A percentile compares a stretch with the other conserved stretches of the same genome.
These are phyloP conservation scores for Starmerella gropengiesseri DNA, from an alignment of 805 yeast genomes.

Conservation along the genomic window DNA sequence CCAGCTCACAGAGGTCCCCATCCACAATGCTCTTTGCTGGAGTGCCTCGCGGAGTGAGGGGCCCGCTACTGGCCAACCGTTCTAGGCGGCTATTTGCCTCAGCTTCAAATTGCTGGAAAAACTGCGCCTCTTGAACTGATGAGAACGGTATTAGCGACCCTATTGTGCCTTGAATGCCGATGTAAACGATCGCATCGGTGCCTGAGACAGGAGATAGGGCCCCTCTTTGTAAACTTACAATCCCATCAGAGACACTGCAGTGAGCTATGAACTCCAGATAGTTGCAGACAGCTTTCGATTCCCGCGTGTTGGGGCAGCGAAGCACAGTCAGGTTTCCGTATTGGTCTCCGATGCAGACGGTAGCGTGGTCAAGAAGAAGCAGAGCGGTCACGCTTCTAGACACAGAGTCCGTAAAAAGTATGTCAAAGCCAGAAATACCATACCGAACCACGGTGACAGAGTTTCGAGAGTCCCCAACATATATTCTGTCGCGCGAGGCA, in stretches of 20 bases:
- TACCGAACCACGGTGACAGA: conserved; percentile 51
- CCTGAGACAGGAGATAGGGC: conserved; percentile 47
- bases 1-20: conserved; percentile 74
- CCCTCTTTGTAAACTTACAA: conserved; percentile 48
- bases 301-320: conserved; percentile 29
- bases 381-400: conserved; percentile 56
- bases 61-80: conserved; percentile 10
- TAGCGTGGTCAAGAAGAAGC: conserved; percentile 55
- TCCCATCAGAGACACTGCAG: conserved; percentile 59
- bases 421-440: conserved; percentile 40
- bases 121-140: conserved; percentile 49
- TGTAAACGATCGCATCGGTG: conserved; percentile 51
- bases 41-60: conserved; percentile 53
- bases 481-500: conserved; percentile 47
- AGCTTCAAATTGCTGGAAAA: conserved; percentile 46
- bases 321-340: conserved; percentile 71
- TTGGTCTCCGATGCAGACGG: conserved; percentile 75
- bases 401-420: conserved; percentile 59
- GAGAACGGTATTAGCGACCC: conserved; percentile 63
- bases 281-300: conserved; percentile 29
- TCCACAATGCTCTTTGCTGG: conserved; percentile 71
- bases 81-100: conserved; percentile 23
- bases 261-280: conserved; percentile 45
- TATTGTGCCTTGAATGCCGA: conserved; percentile 72
- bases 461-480: conserved; percentile 60